phyloP scores from a whole-genome alignment of 805 yeast species.

The Limtongozyma cylindracea region DNA sequence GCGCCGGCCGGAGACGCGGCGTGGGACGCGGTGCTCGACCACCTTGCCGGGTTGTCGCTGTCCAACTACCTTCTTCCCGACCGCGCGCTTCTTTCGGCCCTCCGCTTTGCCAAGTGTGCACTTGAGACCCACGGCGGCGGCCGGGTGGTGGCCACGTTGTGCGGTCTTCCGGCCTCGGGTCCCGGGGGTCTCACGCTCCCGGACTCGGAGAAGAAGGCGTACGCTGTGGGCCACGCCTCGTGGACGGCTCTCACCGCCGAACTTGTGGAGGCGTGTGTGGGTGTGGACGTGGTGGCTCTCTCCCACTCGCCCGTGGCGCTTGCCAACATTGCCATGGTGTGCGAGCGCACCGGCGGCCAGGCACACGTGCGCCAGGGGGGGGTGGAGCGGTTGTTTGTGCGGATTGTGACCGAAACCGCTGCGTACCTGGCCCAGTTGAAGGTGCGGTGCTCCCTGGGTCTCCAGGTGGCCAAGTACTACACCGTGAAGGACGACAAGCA shows the following conservation, averaged over 20 bases:
- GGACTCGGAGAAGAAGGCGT: conserved; percentile 20
- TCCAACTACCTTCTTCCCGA: too few relatives aligned
- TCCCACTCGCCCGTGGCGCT: conserved; percentile 45
- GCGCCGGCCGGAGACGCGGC: conserved; percentile 46
- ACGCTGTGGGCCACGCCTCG: conserved; percentile 32
- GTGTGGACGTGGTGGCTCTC: conserved; percentile 54
- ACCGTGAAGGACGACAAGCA: conserved; percentile 14
- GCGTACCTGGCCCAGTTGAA: conserved; percentile 73
- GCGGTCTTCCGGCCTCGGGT: conserved; percentile 58
- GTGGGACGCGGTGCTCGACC: conserved; percentile 42
- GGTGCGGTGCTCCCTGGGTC: conserved; percentile 69
- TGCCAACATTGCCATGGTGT: conserved; percentile 34
- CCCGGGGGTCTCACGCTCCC: conserved; percentile 36
- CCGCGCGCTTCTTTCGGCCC: conserved; percentile 60
- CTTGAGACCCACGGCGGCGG: conserved; percentile 57
- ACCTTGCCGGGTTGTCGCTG: conserved; percentile 21
- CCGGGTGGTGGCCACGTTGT: conserved; percentile 42
- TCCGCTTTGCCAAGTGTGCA: conserved; percentile 39
- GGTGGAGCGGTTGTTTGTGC: conserved; percentile 32
- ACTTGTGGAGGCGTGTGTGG: conserved; percentile 30
- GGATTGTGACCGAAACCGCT: conserved; percentile 18
- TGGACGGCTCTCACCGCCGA: conserved; percentile 35
- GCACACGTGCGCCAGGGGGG: too few relatives aligned
- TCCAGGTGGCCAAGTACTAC: conserved; percentile 56
- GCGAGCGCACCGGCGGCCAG: too few relatives aligned